Evolutionary conservation across 1,284 basidiomycete genomes (phyloP), one percentile per base, ranked within the genome.

Genomic region (Trametes hirsuta): DNA sequence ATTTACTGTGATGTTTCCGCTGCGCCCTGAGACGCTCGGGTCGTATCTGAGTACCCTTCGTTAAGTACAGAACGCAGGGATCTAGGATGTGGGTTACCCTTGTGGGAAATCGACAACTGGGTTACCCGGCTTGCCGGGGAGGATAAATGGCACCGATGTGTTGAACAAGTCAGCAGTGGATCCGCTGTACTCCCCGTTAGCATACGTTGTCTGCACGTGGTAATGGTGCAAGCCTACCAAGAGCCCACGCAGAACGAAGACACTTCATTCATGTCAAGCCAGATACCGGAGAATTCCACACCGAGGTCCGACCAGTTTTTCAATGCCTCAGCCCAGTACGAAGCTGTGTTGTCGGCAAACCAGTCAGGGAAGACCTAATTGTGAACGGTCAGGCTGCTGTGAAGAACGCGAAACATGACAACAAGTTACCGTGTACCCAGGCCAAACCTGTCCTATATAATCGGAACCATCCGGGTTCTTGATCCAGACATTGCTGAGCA

Each of bases 221-320:
- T 5, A 21, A n/a, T 22, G 30, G 30, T 47, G 18, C 18, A 18
- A 15, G 69, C 81, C 58, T 59, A 85, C 86, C 87, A 88, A 35
- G 85, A 85, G 34, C 82, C 78, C 53, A 81, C 76, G 69, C 86
- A 88, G 71, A 89, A 88, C 2, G 85, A 87, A 41, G 81, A 82
- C 12, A 80, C 77, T 65, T 90, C 87, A 54, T 90, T 89, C 86
- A 91, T 90, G 71, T 92, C 90, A 0, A 91, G 77, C 90, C 90
- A 92, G 53, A 91, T 83, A 3, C 88, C 88, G 39, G 84, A 84
- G 67, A 85, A 87, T 42, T 82, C 77, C 22, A 90, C 79, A 2
- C 86, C 86, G 2, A 76, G 68, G n/a, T 75, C 66, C 14, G 77
- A 81, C 85, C 86, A 90, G 69, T 90, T 90, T 42, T 45, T 53